These are phyloP conservation scores for Colletotrichum truncatum DNA, from an alignment of 2,329 filamentous ascomycete species.

Conservation along the genomic window DNA sequence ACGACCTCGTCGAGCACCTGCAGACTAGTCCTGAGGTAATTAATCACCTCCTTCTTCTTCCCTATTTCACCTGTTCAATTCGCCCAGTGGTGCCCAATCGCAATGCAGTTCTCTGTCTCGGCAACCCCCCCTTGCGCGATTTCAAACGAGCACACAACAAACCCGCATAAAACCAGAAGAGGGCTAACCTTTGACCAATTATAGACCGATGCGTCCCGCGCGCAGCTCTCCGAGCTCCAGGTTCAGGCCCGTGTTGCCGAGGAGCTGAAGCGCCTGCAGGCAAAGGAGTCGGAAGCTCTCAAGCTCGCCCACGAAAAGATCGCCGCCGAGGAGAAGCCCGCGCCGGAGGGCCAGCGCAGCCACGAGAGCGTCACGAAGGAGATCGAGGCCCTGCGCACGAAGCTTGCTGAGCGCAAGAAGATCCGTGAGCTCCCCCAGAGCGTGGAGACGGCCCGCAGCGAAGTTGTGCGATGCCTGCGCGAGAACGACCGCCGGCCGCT, in stretches of 20 bases:
- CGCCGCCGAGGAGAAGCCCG: slow-evolving; percentile 48
- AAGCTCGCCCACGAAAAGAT: slow-evolving; percentile 73
- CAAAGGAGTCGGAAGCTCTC: slow-evolving; percentile 75
- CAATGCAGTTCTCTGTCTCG: not conserved
- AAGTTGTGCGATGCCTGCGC: slow-evolving; percentile 82
- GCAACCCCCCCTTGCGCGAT: not conserved
- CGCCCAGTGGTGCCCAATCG: not conserved
- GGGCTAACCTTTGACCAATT: slow-evolving; percentile 20
- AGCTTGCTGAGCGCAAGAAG: slow-evolving; percentile 70
- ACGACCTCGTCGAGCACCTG: slow-evolving; percentile 82
- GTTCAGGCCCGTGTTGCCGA: slow-evolving; percentile 87
- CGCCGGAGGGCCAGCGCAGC: slow-evolving; percentile 39
- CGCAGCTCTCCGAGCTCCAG: slow-evolving; percentile 84
- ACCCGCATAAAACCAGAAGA: not conserved
- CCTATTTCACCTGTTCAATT: not conserved
- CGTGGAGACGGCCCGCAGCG: slow-evolving; percentile 78
- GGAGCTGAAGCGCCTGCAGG: slow-evolving; percentile 84
- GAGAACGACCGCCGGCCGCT: slow-evolving; percentile 87
- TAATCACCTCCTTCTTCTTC: not conserved
- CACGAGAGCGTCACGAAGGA: slow-evolving; percentile 66
- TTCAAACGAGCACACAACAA: not conserved
- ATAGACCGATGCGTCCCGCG: slow-evolving; percentile 89
- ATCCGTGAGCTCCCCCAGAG: slow-evolving; percentile 74
- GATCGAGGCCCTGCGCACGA: slow-evolving; percentile 65
- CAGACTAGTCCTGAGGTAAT: slow-evolving; percentile 87